These are phyloP conservation scores for Zostera marina DNA, from an alignment of 116 monocot species.

Conservation along the genomic window DNA sequence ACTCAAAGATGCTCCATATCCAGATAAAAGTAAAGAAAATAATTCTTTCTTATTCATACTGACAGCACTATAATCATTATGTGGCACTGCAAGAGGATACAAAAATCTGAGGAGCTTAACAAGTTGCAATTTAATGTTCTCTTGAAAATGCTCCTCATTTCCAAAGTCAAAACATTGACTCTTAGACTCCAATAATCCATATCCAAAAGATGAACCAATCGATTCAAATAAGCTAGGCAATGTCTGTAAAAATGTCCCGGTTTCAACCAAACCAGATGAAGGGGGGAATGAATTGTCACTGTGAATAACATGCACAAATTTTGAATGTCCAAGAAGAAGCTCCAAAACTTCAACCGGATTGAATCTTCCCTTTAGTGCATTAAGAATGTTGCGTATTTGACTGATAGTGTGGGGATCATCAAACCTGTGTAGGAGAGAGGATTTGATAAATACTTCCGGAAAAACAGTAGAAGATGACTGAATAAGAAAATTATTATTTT, in stretches of 20 bases:
- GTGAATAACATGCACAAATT: slow-evolving; percentile 40
- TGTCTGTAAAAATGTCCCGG: slow-evolving; percentile 46
- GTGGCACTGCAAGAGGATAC: slow-evolving; percentile 25
- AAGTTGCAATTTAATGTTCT: slow-evolving; percentile 45
- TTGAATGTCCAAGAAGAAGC: slow-evolving; percentile 67
- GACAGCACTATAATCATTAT: slow-evolving; percentile 12
- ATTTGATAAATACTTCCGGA: slow-evolving; percentile 46
- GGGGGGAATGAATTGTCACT: slow-evolving; percentile 8
- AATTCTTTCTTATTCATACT: slow-evolving; percentile 43
- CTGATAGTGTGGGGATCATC: slow-evolving; percentile 58
- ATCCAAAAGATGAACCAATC: slow-evolving; percentile 15
- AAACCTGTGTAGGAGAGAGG: slow-evolving; percentile 69
- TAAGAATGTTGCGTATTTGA: slow-evolving; percentile 46
- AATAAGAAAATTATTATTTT: slow-evolving; percentile 15
- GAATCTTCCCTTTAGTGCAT: slow-evolving; percentile 26
- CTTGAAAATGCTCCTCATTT: slow-evolving; percentile 3
- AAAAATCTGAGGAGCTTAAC: slow-evolving; percentile 73
- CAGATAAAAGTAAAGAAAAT: slow-evolving; percentile 62
- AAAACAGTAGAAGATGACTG: slow-evolving; percentile 36
- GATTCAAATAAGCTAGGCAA: slow-evolving; percentile 59
- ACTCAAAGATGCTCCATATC: slow-evolving; percentile 58
- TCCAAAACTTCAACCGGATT: slow-evolving; percentile 39
- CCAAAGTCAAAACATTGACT: neutral
- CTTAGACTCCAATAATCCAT: neutral
- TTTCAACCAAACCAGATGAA: slow-evolving; percentile 17